A percentile compares a stretch with the other conserved stretches of the same genome.
These are phyloP conservation scores for Diaporthe helianthi DNA, from an alignment of 2,329 filamentous ascomycete species.

Conservation along the genomic window DNA sequence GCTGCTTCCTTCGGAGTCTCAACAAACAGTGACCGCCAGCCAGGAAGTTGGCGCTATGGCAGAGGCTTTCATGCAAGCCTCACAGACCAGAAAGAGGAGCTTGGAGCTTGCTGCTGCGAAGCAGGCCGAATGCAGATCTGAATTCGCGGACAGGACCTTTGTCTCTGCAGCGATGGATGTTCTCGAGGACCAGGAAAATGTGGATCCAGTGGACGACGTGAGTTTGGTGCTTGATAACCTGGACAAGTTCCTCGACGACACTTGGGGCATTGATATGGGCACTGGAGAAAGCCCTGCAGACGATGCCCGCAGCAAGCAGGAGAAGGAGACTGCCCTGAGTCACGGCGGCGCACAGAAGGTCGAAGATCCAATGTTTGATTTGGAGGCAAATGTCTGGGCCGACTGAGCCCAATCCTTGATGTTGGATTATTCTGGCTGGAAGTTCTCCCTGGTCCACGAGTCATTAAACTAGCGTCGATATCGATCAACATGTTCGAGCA, in stretches of 20 bases:
- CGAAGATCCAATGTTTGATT: conserved; percentile 27
- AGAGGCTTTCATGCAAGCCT: conserved; percentile 56
- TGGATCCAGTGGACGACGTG: conserved; percentile 49
- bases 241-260: conserved; percentile 50
- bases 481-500: not conserved
- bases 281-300: conserved; percentile 45
- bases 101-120: conserved; percentile 25
- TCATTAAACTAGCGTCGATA: not conserved
- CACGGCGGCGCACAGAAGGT: not conserved
- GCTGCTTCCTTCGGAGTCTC: conserved; percentile 52
- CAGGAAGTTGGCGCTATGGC: conserved; percentile 56
- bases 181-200: conserved; percentile 24
- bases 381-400: conserved; percentile 31
- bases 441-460: not conserved
- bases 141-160: not conserved
- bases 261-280: conserved; percentile 44
- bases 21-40: conserved; percentile 47
- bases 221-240: conserved; percentile 55
- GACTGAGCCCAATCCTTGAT: conserved; percentile 5
- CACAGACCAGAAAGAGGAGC: conserved; percentile 40
- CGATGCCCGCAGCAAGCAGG: conserved; percentile 32
- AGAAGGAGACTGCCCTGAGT: not conserved
- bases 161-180: not conserved
- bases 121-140: not conserved
- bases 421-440: not conserved